A percentile compares a stretch with the other conserved stretches of the same genome.
Evolutionary conservation across 2,329 filamentous ascomycete species (phyloP).

Genomic region (Plectosphaerella plurivora): DNA sequence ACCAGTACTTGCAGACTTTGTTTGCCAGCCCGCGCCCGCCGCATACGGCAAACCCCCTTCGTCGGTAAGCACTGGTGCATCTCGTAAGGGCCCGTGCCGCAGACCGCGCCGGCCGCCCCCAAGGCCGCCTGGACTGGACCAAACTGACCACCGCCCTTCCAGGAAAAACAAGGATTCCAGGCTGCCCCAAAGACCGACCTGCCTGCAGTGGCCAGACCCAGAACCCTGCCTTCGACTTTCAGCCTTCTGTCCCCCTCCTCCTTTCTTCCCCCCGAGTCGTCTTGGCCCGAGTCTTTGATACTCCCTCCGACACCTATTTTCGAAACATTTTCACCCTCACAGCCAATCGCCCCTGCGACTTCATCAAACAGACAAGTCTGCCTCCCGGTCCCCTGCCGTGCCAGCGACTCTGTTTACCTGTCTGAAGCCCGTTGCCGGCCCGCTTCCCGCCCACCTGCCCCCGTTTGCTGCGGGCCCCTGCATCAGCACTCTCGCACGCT

Average conservation of each 20-base stretch:
- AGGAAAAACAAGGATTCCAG: background rate
- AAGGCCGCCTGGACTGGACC: background rate
- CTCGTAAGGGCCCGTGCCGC: background rate
- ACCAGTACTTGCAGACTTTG: too few relatives aligned
- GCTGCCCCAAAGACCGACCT: background rate
- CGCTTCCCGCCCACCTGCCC: background rate
- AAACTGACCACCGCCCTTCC: background rate
- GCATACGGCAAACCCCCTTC: background rate
- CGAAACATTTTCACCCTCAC: background rate
- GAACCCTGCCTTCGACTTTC: background rate
- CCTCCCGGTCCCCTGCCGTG: background rate
- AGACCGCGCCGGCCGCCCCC: background rate
- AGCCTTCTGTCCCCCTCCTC: background rate
- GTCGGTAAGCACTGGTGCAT: background rate
- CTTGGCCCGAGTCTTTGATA: background rate
- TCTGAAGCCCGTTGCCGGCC: background rate
- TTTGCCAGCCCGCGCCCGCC: background rate
- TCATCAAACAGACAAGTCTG: background rate
- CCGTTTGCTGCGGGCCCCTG: background rate
- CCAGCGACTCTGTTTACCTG: background rate
- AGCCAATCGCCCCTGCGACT: background rate
- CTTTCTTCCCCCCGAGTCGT: background rate
- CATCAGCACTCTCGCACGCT: background rate
- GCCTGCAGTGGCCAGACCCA: background rate
- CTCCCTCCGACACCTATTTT: background rate